Evolutionary conservation across 2,329 filamentous ascomycete genomes (phyloP).

Genomic region (Tympanopsis confertula): DNA sequence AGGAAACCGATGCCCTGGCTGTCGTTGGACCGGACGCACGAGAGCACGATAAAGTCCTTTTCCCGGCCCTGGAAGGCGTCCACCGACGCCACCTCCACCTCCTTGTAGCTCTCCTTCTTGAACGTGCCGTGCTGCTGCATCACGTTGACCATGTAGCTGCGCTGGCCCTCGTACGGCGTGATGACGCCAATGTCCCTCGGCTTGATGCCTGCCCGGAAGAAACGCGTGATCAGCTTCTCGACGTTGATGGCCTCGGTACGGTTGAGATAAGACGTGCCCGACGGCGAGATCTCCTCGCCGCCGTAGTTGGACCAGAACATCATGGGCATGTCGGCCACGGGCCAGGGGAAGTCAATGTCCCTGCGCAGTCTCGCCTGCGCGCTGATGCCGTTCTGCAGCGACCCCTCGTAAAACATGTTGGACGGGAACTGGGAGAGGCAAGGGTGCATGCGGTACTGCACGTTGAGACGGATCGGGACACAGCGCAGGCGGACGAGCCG

Average conservation of each 20-base stretch:
- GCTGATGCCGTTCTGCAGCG: slow-evolving; percentile 90
- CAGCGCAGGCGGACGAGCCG: slow-evolving; percentile 85
- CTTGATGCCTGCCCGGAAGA: slow-evolving; percentile 95
- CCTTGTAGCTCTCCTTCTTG: slow-evolving; percentile 97
- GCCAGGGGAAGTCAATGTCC: slow-evolving; percentile 97
- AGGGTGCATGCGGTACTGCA: slow-evolving; percentile 98
- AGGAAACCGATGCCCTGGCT: slow-evolving; percentile 98
- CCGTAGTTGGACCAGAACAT: slow-evolving; percentile 99
- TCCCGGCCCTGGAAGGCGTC: slow-evolving; percentile 98
- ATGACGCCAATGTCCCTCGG: slow-evolving; percentile 92
- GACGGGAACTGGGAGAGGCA: slow-evolving; percentile 94
- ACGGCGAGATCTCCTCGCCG: slow-evolving; percentile 95
- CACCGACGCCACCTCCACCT: slow-evolving; percentile 94
- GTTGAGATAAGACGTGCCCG: slow-evolving; percentile 94
- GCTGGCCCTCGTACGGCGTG: slow-evolving; percentile 94
- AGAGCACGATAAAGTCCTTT: slow-evolving; percentile 97
- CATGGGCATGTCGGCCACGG: slow-evolving; percentile 87
- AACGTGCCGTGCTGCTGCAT: slow-evolving; percentile 97
- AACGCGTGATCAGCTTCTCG: slow-evolving; percentile 94
- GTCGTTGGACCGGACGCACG: slow-evolving; percentile 95
- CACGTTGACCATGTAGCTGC: slow-evolving; percentile 96
- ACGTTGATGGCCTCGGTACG: slow-evolving; percentile 94
- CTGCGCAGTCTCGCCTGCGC: slow-evolving; percentile 76
- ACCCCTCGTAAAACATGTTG: slow-evolving; percentile 99
- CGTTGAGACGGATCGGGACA: slow-evolving; percentile 82